Base-by-base conservation (phyloP, 202 grass and related monocot genomes). In the Zizania palustris region DNA sequence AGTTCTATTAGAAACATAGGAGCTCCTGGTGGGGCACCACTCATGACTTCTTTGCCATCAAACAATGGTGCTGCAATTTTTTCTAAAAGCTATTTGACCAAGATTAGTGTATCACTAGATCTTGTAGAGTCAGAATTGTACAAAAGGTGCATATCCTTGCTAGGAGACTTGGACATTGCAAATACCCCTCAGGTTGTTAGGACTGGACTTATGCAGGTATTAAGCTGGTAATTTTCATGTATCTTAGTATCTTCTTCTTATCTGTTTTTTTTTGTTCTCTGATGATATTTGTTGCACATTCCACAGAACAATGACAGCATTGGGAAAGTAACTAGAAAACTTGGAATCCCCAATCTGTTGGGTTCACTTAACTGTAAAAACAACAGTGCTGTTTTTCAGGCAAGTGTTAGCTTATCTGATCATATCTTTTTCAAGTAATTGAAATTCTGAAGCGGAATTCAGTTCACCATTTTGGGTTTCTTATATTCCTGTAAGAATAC, bases 41-140 rank as follows among this genome's bases (percentile, higher is more conserved):
- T 48, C 54, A 63, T 59, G 46, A 9, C 77, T 78, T 84, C 75
- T 63, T 65, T 81, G 53, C 45, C 42, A 21, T 75, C 77, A 81
- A 85, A 18, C 60, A 75, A 88, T 81, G 67, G 76, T 11, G 54
- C 53, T 72, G 71, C 39, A 44, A 79, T 82, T 28, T 93, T 91
- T 71, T 83, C 73, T 77, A 89, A 76, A 45, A 89, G 75, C 42
- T 96, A 93, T 65, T 45, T 99, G 33, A 81, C 87, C 3, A 92
- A 71, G 67, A 88, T 90, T 41, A 81, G 71, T 70, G 73, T 99
- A 37, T 95, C 96, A 4, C 75, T 21, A 71, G 84, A 90, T 83
- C 90, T 99, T 65, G 81, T 84, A 59, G 85, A 86, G 72, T 69
- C 83, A 42, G 87, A 99, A 53, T 49, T 96, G 68, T 90, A 93